Percentiles rank a stretch among this genome's conserved stretches.
Conservation (phyloP, 371 early-diverging fungal genomes). For the Circinella minor region DNA sequence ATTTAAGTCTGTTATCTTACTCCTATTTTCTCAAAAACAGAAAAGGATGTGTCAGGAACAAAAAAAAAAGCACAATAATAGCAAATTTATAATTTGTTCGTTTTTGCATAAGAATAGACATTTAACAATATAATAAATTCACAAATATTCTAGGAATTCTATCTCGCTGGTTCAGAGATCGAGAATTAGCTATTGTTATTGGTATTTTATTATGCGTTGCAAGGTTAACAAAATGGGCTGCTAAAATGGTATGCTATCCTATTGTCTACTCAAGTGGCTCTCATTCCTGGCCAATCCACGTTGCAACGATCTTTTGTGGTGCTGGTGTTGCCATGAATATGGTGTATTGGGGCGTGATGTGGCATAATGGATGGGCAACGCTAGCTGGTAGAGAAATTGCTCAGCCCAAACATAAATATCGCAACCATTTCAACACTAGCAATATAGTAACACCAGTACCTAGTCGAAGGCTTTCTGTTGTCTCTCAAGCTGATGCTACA, state of each 20-base stretch:
- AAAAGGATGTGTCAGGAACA: too few relatives aligned
- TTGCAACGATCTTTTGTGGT: conserved; percentile 47
- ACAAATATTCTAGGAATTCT: conserved; percentile 27
- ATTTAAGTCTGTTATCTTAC: too few relatives aligned
- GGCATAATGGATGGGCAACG: conserved; percentile 36
- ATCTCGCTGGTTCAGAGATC: conserved; percentile 52
- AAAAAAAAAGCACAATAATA: too few relatives aligned
- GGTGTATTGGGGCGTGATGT: conserved; percentile 44
- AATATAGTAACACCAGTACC: conserved; percentile 13
- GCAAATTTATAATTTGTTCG: too few relatives aligned
- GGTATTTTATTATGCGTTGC: conserved; percentile 40
- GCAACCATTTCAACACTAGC: conserved; percentile 12
- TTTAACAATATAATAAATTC: too few relatives aligned
- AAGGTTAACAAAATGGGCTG: conserved; percentile 44
- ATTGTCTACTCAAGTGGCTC: conserved; percentile 31
- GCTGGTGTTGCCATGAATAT: conserved; percentile 33
- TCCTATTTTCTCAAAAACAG: too few relatives aligned
- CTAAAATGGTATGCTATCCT: conserved; percentile 49
- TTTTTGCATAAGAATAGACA: too few relatives aligned
- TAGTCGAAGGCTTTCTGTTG: conserved; percentile 10
- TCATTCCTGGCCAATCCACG: conserved; percentile 33
- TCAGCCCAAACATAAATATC: conserved; percentile 20
- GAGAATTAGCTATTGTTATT: conserved; percentile 40
- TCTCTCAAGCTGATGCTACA: conserved; percentile 9
- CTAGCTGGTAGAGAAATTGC: conserved; percentile 36